Evolutionary conservation across 2,329 filamentous ascomycete genomes (phyloP), one percentile per base, ranked within the genome.

Genomic region (Parafenestella ontariensis): DNA sequence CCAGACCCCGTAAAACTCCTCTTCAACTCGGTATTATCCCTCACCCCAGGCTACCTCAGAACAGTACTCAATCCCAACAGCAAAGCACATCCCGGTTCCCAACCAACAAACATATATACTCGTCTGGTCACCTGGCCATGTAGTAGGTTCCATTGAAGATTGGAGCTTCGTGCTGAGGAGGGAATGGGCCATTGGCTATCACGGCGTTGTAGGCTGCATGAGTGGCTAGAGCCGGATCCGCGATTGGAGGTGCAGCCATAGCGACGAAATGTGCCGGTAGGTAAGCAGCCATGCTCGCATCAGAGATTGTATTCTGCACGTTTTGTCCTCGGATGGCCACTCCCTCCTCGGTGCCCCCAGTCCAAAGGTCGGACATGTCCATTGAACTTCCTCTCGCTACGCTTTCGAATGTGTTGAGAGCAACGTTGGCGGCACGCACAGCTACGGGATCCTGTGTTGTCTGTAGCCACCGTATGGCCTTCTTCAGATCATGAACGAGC

Each of bases 391-490:
- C 61, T n/a, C 56, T 58, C 2, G 61, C 66, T 2, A 69, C 59
- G 8, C 51, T 40, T 26, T 65, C 52, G 29, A 70, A 62, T 17
- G 57, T 62, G 1, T 45, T 51, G 8, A 66, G 44, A 24, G 64
- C 64, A 6, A 71, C 51, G 9, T 49, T 49, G 39, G 62, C 66
- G 1, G 69, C 71, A 28, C 65, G 62, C 29, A 55, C 55, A n/a
- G 69, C 66, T 10, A 68, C 49, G 1, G 68, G 58, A 45, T 69
- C 64, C 3, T 71, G 66, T 68, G 78, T 73, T 17, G 43, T 57
- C 10, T 66, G 60, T 21, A 79, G 54, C 74, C 74, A 78, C 5
- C 64, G 56, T 6, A 76, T 56, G 1, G 66, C 54, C 48, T 74
- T 76, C 40, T 64, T 69, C 9, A 68, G 61, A 46, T 65, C 64